Evolutionary conservation across 2,329 filamentous ascomycete genomes (phyloP).

Genomic region (Colletotrichum phormii): DNA sequence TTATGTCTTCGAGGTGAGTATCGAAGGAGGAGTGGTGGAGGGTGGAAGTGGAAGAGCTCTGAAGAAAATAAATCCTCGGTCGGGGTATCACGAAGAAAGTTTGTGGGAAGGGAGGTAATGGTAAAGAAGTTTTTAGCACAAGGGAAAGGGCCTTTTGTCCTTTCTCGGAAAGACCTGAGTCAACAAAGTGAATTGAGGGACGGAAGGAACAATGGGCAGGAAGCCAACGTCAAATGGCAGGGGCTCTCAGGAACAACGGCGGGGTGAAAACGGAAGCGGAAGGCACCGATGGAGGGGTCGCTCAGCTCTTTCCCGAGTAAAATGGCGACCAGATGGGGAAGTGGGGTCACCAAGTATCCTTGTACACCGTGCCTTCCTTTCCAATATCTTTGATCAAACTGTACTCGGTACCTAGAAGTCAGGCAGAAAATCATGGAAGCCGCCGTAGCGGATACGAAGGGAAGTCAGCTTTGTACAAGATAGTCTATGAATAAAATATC

Average conservation of each 20-base stretch:
- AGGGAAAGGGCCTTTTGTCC: not conserved
- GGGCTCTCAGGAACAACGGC: slow-evolving; percentile 13
- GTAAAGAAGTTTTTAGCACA: too few relatives aligned
- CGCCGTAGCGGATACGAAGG: too few relatives aligned
- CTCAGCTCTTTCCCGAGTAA: slow-evolving; percentile 17
- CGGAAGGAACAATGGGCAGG: slow-evolving; percentile 1
- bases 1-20: not conserved
- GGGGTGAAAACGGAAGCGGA: slow-evolving; percentile 25
- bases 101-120: not conserved
- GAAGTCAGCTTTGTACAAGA: too few relatives aligned
- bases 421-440: too few relatives aligned
- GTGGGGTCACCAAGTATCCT: not conserved
- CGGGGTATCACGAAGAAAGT: slow-evolving; percentile 6
- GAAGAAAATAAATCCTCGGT: slow-evolving; percentile 18
- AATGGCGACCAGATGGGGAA: slow-evolving; percentile 10
- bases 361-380: not conserved
- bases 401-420: too few relatives aligned
- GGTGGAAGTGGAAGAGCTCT: not conserved
- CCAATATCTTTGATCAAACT: too few relatives aligned
- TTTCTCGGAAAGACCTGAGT: not conserved
- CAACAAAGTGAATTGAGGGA: slow-evolving; percentile 16
- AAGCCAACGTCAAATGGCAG: not conserved
- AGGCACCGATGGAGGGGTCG: slow-evolving; percentile 29
- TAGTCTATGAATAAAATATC: too few relatives aligned
- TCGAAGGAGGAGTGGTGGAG: not conserved